Percentiles rank a stretch among this genome's conserved stretches.
These are phyloP conservation scores for Cichorium intybus DNA, from an alignment of 140 eudicot species.

Conservation along the genomic window DNA sequence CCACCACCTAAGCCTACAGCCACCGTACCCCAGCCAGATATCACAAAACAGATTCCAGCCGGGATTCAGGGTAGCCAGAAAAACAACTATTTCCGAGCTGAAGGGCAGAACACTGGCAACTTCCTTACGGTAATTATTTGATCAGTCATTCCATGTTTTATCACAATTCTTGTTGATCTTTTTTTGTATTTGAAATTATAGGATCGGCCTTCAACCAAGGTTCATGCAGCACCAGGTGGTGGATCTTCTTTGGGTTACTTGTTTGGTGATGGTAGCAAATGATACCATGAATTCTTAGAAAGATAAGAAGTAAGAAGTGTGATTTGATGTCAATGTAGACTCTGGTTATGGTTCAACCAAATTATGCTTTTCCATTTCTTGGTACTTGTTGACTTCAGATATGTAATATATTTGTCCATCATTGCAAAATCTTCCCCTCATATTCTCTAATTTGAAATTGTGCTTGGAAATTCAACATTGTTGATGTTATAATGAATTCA, in stretches of 20 bases:
- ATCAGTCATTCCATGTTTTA: neutral
- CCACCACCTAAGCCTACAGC: conserved; percentile 48
- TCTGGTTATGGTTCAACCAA: conserved; percentile 31
- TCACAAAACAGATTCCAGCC: conserved; percentile 50
- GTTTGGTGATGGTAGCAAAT: conserved; percentile 62
- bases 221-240: conserved; percentile 82
- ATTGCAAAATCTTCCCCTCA: conserved; percentile 17
- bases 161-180: neutral
- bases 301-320: conserved; percentile 14
- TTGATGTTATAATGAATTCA: neutral
- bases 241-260: conserved; percentile 79
- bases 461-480: neutral
- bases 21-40: conserved; percentile 34
- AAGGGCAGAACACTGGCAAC: conserved; percentile 79
- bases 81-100: conserved; percentile 71
- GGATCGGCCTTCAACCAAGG: conserved; percentile 83
- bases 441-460: neutral
- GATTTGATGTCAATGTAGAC: conserved; percentile 33
- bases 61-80: conserved; percentile 57
- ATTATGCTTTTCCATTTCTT: conserved; percentile 32
- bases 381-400: conserved; percentile 31
- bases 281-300: conserved; percentile 1
- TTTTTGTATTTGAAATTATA: neutral
- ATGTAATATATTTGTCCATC: conserved; percentile 33
- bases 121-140: conserved; percentile 64